Conservation (phyloP, 2,329 filamentous ascomycete species). For the Trichophyton benhamiae region DNA sequence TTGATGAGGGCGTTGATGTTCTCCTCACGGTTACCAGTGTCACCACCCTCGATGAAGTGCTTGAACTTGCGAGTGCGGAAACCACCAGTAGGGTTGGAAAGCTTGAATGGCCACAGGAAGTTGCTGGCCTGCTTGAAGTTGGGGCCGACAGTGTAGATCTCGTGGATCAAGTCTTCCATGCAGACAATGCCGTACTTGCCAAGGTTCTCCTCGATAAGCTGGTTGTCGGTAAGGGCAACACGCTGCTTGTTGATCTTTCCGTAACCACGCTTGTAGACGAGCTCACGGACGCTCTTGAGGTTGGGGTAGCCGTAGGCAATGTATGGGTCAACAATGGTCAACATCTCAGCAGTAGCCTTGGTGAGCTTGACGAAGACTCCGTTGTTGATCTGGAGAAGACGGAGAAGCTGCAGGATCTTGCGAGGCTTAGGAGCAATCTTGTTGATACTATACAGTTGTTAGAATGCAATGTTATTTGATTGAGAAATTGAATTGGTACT, state of each 20-base stretch:
- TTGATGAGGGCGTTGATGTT: slow-evolving; percentile 92
- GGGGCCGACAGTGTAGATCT: slow-evolving; percentile 96
- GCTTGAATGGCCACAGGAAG: slow-evolving; percentile 99
- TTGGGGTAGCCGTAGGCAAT: slow-evolving; percentile 99
- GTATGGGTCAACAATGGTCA: slow-evolving; percentile 97
- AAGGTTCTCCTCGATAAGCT: slow-evolving; percentile 90
- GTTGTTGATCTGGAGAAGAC: slow-evolving; percentile 99
- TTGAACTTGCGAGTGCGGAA: slow-evolving; percentile 97
- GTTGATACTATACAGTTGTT: slow-evolving; percentile 75
- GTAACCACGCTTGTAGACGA: slow-evolving; percentile 99
- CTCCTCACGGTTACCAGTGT: slow-evolving; percentile 96
- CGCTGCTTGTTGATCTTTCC: slow-evolving; percentile 99
- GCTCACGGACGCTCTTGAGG: slow-evolving; percentile 97
- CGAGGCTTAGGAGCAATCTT: slow-evolving; percentile 99
- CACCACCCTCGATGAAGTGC: slow-evolving; percentile 97
- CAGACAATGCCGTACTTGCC: slow-evolving; percentile 99
- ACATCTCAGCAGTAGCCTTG: slow-evolving; percentile 96
- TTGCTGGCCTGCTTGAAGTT: slow-evolving; percentile 99
- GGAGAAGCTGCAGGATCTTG: slow-evolving; percentile 99
- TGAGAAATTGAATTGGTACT: slow-evolving; percentile 20
- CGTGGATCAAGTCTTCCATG: slow-evolving; percentile 98
- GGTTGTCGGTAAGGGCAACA: slow-evolving; percentile 90
- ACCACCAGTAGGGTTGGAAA: slow-evolving; percentile 92
- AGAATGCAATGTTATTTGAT: neutral
- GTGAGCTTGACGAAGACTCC: slow-evolving; percentile 95